A percentile compares a stretch with the other conserved stretches of the same genome.
These are phyloP conservation scores for Phytophthora fragariae DNA, from an alignment of 352 stramenopile species.

Conservation along the genomic window DNA sequence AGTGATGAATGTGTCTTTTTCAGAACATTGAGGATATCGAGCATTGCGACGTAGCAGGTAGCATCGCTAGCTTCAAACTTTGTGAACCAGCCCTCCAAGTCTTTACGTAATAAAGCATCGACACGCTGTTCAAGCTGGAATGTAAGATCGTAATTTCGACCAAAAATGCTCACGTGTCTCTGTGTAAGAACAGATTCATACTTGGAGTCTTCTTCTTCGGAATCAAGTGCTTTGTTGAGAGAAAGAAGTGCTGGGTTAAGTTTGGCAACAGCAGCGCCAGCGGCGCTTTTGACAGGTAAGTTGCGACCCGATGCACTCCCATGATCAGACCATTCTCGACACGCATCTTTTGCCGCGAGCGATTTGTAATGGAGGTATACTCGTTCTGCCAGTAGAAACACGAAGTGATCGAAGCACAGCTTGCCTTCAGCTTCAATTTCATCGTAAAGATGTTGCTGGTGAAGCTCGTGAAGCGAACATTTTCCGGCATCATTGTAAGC, in stretches of 20 bases:
- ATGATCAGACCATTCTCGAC: constrained; percentile 8
- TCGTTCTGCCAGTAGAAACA: constrained; percentile 70
- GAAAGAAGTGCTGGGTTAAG: not conserved
- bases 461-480: constrained; percentile 56
- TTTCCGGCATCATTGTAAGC: constrained; percentile 88
- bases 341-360: constrained; percentile 25
- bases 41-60: constrained; percentile 60
- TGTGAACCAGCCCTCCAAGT: constrained; percentile 59
- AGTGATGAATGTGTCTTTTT: constrained; percentile 42
- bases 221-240: constrained; percentile 6
- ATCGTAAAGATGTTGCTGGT: constrained; percentile 77
- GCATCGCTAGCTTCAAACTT: constrained; percentile 68
- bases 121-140: constrained; percentile 64
- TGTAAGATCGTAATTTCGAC: constrained; percentile 65
- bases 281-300: constrained; percentile 5
- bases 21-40: constrained; percentile 46
- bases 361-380: constrained; percentile 74
- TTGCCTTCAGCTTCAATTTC: constrained; percentile 87
- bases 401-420: constrained; percentile 82
- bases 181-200: constrained; percentile 41
- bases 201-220: constrained; percentile 30
- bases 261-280: constrained; percentile 4
- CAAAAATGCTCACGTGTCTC: constrained; percentile 65
- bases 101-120: constrained; percentile 54
- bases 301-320: not conserved